Conservation (phyloP, 2,329 filamentous ascomycete genomes). For the Pleomassaria siparia region DNA sequence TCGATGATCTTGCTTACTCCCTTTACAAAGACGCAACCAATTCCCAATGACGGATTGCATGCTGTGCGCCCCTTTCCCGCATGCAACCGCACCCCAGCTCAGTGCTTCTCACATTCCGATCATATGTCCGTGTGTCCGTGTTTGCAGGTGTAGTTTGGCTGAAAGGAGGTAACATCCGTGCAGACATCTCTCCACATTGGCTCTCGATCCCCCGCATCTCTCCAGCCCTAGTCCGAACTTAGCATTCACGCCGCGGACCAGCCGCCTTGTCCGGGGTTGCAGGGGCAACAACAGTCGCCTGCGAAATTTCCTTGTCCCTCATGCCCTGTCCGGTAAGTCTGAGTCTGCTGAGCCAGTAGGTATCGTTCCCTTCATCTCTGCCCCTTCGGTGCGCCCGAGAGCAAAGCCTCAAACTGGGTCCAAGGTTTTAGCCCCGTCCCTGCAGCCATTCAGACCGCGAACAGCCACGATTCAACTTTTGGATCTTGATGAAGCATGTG, state of each 20-base stretch:
- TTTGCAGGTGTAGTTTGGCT: not conserved
- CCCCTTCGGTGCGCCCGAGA: conserved; percentile 11
- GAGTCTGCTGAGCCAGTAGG: not conserved
- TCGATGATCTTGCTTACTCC: too few species aligned
- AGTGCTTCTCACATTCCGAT: not conserved
- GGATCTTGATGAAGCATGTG: conserved; percentile 16
- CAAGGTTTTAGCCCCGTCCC: conserved; percentile 2
- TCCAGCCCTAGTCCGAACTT: conserved; percentile 3
- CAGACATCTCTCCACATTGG: conserved; percentile 8
- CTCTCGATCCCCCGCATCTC: conserved; percentile 8
- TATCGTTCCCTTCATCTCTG: not conserved
- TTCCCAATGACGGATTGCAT: not conserved
- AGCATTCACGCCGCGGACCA: conserved; percentile 10
- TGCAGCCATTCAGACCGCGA: conserved; percentile 9
- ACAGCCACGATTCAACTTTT: conserved; percentile 11
- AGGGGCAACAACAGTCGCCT: conserved; percentile 5
- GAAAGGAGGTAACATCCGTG: conserved; percentile 1
- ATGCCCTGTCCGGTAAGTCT: too few species aligned
- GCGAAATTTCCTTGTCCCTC: too few species aligned
- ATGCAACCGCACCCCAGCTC: not conserved
- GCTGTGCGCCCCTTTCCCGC: conserved; percentile 1
- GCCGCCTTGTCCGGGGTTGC: conserved; percentile 4
- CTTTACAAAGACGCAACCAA: not conserved
- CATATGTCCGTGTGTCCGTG: conserved; percentile 3
- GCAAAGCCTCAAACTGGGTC: not conserved